Percentiles rank a stretch among this genome's conserved stretches.
Evolutionary conservation across 208 protist species (phyloP).

Genomic region (Angomonas deanei): DNA sequence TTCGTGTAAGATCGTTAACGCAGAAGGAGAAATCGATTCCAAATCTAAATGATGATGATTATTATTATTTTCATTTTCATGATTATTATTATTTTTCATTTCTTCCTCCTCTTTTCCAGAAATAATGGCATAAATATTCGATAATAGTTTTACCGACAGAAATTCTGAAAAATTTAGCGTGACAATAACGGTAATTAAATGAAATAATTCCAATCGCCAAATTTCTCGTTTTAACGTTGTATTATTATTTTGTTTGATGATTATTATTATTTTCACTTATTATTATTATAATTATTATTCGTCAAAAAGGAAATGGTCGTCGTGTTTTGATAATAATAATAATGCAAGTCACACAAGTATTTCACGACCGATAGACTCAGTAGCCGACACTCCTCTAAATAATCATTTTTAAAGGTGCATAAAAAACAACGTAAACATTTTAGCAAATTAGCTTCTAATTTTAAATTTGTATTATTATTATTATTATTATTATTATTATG

Average conservation of each 20-base stretch:
- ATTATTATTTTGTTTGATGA: background rate
- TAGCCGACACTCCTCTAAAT: too few relatives aligned
- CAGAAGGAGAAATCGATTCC: background rate
- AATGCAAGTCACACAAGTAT: too few relatives aligned
- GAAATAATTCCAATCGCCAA: background rate
- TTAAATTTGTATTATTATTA: too few relatives aligned
- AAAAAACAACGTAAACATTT: too few relatives aligned
- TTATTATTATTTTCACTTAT: background rate
- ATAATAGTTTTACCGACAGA: background rate
- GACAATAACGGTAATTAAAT: background rate
- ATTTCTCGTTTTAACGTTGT: background rate
- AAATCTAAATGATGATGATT: background rate
- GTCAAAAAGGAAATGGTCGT: background rate
- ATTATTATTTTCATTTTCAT: background rate
- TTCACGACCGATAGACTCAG: too few relatives aligned
- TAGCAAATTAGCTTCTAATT: too few relatives aligned
- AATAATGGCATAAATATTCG: background rate
- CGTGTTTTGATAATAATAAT: too few relatives aligned
- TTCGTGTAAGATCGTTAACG: background rate
- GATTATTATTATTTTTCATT: background rate
- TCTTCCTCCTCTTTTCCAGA: background rate
- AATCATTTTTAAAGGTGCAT: too few relatives aligned
- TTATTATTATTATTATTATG: too few relatives aligned
- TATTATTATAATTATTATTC: slow-evolving; percentile 1
- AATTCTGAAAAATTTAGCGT: background rate